Evolutionary conservation across 495 filamentous ascomycete species (phyloP).

Genomic region (Aspergillus indologenus): DNA sequence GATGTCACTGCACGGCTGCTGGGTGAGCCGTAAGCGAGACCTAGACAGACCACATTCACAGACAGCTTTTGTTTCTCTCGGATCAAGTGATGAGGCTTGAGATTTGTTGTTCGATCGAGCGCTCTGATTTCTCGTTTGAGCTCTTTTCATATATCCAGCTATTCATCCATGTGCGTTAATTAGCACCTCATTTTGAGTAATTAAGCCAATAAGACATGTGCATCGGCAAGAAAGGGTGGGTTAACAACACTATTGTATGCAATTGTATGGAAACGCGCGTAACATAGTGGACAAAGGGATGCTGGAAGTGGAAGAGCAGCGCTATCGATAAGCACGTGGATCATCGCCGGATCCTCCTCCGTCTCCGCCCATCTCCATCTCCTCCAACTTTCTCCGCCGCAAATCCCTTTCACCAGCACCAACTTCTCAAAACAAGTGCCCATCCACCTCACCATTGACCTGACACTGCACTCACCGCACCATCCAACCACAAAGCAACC

Average conservation of each 20-base stretch:
- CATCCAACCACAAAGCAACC: background rate
- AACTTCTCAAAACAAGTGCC: too few species aligned
- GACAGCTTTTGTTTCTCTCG: background rate
- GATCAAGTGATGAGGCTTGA: too few species aligned
- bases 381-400: constrained; percentile 2
- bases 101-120: background rate
- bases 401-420: background rate
- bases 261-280: background rate
- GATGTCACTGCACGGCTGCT: constrained; percentile 84
- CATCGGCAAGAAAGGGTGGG: too few species aligned
- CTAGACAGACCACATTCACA: constrained; percentile 9
- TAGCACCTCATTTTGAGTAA: background rate
- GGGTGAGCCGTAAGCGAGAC: constrained; percentile 58
- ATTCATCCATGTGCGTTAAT: background rate
- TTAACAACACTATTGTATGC: too few species aligned
- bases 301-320: background rate
- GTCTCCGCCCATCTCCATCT: background rate
- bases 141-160: constrained; percentile 6
- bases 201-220: too few species aligned
- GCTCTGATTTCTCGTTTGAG: constrained; percentile 5
- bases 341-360: constrained; percentile 1
- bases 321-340: constrained; percentile 33
- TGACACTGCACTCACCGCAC: background rate
- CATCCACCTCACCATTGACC: too few species aligned
- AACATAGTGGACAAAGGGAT: background rate